These are phyloP conservation scores for Centrapalus pauciflorus DNA, from an alignment of 129 eudicot species.

Conservation along the genomic window DNA sequence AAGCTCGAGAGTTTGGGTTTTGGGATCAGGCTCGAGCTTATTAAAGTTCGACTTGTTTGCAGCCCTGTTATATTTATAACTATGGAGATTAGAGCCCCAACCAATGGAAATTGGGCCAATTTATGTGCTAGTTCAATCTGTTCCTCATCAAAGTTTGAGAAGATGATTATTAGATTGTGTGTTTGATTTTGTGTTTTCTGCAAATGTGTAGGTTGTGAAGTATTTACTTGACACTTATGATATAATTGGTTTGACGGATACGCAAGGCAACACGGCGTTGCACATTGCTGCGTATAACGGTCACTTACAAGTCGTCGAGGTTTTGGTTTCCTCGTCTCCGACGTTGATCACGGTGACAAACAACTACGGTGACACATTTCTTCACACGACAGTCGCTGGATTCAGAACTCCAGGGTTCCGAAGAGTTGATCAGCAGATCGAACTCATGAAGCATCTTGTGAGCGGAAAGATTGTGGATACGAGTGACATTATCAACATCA, in stretches of 20 bases:
- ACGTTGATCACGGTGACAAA: slow-evolving; percentile 37
- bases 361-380: slow-evolving; percentile 71
- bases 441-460: slow-evolving; percentile 58
- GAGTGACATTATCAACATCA: slow-evolving; percentile 45
- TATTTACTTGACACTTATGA: slow-evolving; percentile 45
- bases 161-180: too few species aligned
- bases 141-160: too few species aligned
- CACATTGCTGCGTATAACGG: slow-evolving; percentile 82
- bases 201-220: slow-evolving; percentile 70
- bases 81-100: too few species aligned
- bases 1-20: too few species aligned
- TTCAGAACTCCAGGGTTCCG: slow-evolving; percentile 67
- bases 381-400: slow-evolving; percentile 83
- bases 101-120: too few species aligned
- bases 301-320: slow-evolving; percentile 42
- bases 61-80: too few species aligned
- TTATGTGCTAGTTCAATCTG: too few species aligned
- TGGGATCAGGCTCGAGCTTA: too few species aligned
- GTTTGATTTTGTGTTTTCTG: too few species aligned
- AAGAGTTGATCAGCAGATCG: slow-evolving; percentile 66
- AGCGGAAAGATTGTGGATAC: slow-evolving; percentile 34
- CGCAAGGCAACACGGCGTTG: slow-evolving; percentile 76
- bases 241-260: slow-evolving; percentile 37
- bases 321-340: slow-evolving; percentile 46
- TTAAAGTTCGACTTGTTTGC: too few species aligned